Base-by-base conservation (phyloP, 2,329 filamentous ascomycete genomes). In the Botrytis hyacinthi region DNA sequence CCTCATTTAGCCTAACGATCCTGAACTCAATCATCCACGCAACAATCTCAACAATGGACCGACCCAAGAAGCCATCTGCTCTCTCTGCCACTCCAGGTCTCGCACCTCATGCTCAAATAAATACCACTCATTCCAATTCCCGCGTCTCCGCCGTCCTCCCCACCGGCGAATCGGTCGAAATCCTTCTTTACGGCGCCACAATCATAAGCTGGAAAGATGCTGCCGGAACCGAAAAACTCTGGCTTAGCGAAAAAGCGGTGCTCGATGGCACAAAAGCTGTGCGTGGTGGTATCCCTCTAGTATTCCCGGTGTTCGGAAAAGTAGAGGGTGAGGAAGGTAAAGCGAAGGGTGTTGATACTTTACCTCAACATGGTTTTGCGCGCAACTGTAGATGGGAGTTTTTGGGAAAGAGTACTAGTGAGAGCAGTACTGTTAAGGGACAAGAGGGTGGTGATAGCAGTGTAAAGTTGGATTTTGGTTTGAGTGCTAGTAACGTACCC, bases 331-430 rank as follows among this genome's bases (percentile, higher is more conserved):
- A 95, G 82, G 89, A 92, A 77, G 87, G 92, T n/a, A 96, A 94
- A 42, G 89, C 89, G 70, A 85, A 89, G 77, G 72, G 67, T n/a
- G 89, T 89, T 70, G 85, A 89, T 76, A 57, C 51, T 18, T 91
- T 99, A 40, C 91, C 95, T 5, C 95, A 98, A 84, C 96, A 98
- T 85, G 96, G 96, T 78, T 97, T 99, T 83, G 96, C 95, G 57
- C 93, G 96, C 78, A 95, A 89, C 80, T 93, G 91, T 63, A 89
- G 89, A 76, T 99, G 96, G 96, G 95, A 98, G 83, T 97, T 96
- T 82, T 87, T 99, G 70, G 95, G 95, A 80, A 97, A 95, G 84
- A 93, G 91, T 10, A 91, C 88, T 91, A 94, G 82, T 87, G 76
- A 44, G 74, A 74, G 26, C 71, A 71, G 18, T 59, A 72, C 29